Base-by-base conservation (phyloP, 441 rosid genomes). In the Gossypium davidsonii region DNA sequence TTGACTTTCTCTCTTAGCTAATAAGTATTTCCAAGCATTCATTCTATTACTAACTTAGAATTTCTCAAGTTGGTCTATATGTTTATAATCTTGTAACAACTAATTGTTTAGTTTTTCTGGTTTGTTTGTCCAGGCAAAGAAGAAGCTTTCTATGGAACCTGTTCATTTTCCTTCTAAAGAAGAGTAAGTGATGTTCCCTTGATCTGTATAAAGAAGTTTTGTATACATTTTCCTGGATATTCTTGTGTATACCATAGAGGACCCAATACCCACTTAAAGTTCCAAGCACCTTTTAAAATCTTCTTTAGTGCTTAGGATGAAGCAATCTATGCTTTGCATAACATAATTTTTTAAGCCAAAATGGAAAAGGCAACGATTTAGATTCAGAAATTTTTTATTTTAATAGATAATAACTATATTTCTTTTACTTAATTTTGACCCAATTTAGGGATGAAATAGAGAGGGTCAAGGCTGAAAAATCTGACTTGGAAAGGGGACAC, bases 61-160 rank as follows among this genome's bases (percentile, higher is more conserved):
- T 34, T 69, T 21, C 66, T 67, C 37, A 62, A 56, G 60, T 15
- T 51, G 64, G 51, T 44, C 10, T 20, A 20, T 44, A 9, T 73
- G 23, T 57, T 39, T 48, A 46, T n/a, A n/a, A 28, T 70, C 7
- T 23, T 51, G 2, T 53, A 20, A 53, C 70, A 55, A 48, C 37
- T 62, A 73, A 44, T 37, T 62, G 25, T 42, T 20, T 20, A 55
- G 66, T 49, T 67, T 62, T 46, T 71, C 26, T 31, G 61, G 55
- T 73, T 71, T 65, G 17, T 68, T 39, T 61, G 75, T 81, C 75
- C 87, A 96, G 99, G 97, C 85, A 37, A 92, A 73, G 84, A 96
- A 86, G 89, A 86, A 91, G 77, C 95, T 85, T 31, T 86, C 98
- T 25, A 85, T 86, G 96, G 98, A 91, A 79, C 86, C 92, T 76